phyloP scores from a whole-genome alignment of 768 basidiomycete species.

The Saitozyma podzolica region DNA sequence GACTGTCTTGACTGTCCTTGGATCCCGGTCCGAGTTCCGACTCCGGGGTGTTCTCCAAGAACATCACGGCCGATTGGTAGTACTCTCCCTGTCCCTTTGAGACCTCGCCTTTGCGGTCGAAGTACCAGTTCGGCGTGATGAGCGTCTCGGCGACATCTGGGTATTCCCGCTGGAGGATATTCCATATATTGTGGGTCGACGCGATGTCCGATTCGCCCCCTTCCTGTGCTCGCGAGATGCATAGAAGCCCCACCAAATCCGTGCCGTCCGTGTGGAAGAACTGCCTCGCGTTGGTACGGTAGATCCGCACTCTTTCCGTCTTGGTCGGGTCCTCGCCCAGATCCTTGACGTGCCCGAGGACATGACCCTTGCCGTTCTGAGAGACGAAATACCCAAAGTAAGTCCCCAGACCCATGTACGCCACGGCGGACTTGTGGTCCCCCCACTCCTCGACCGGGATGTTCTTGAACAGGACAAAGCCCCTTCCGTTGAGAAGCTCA shows the following conservation, averaged over 20 bases:
- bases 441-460: slow-evolving; percentile 44
- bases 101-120: slow-evolving; percentile 51
- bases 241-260: slow-evolving; percentile 51
- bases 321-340: slow-evolving; percentile 48
- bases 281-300: slow-evolving; percentile 45
- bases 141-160: slow-evolving; percentile 47
- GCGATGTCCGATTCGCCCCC: slow-evolving; percentile 51
- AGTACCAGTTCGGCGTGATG: slow-evolving; percentile 48
- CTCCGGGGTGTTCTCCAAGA: slow-evolving; percentile 2
- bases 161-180: slow-evolving; percentile 44
- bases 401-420: slow-evolving; percentile 47
- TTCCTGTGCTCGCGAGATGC: slow-evolving; percentile 46
- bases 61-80: slow-evolving; percentile 27
- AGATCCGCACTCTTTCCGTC: slow-evolving; percentile 34
- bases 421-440: slow-evolving; percentile 39
- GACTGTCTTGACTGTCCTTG: no score
- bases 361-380: slow-evolving; percentile 49
- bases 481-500: slow-evolving; percentile 46
- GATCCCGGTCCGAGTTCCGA: no score
- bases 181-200: slow-evolving; percentile 47
- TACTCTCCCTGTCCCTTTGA: slow-evolving; percentile 44
- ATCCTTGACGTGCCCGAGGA: slow-evolving; percentile 52
- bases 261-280: slow-evolving; percentile 49
- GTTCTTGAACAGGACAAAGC: slow-evolving; percentile 50
- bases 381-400: slow-evolving; percentile 42